These are phyloP conservation scores for Phytophthora uliginosa DNA, from an alignment of 352 stramenopile genomes.

Conservation along the genomic window DNA sequence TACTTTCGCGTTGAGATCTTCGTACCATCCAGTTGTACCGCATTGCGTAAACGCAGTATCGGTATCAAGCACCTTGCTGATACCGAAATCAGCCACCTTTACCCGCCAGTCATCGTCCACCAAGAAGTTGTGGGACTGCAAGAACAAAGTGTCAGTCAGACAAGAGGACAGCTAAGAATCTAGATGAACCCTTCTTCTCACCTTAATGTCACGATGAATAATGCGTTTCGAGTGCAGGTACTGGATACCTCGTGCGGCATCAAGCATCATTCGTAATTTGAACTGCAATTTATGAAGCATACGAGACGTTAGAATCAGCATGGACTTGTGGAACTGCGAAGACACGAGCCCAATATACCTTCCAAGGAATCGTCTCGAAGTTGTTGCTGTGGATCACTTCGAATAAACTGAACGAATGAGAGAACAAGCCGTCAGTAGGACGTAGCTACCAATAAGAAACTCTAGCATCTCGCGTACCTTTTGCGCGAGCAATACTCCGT, in stretches of 20 bases:
- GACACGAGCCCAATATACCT: slow-evolving; percentile 51
- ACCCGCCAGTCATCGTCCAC: slow-evolving; percentile 92
- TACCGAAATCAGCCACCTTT: slow-evolving; percentile 91
- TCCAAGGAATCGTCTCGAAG: slow-evolving; percentile 91
- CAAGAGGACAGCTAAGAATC: neutral
- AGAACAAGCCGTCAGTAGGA: neutral
- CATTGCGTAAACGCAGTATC: slow-evolving; percentile 90
- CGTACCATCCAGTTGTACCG: slow-evolving; percentile 87
- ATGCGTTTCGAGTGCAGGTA: slow-evolving; percentile 91
- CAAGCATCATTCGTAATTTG: slow-evolving; percentile 93
- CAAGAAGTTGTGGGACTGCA: slow-evolving; percentile 91
- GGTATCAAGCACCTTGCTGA: slow-evolving; percentile 90
- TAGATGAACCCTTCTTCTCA: slow-evolving; percentile 25
- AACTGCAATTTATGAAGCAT: slow-evolving; percentile 56
- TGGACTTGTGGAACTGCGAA: neutral
- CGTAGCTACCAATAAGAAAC: slow-evolving; percentile 2
- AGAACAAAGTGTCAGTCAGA: neutral
- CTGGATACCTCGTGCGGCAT: slow-evolving; percentile 89
- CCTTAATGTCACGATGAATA: slow-evolving; percentile 93
- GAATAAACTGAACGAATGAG: slow-evolving; percentile 69
- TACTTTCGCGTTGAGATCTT: neutral
- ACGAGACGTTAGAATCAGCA: slow-evolving; percentile 6
- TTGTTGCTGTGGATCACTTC: slow-evolving; percentile 92
- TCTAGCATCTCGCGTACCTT: slow-evolving; percentile 51
- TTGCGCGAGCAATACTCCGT: slow-evolving; percentile 92